Base-by-base conservation (phyloP, 768 basidiomycete genomes). In the Coprinopsis sp. region DNA sequence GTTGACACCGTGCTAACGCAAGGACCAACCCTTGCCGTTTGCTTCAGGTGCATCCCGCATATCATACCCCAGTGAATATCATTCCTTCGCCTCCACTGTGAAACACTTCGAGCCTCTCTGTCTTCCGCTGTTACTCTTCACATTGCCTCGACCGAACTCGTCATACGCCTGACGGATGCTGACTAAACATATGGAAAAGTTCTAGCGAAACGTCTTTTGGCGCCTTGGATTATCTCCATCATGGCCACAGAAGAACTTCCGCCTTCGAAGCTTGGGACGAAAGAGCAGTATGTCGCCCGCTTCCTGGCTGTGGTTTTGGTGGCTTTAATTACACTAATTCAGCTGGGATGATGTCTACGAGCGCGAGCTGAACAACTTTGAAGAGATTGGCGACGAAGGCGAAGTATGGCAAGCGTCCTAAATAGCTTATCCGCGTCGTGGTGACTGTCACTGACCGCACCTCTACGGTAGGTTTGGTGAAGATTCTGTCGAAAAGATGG, bases 261-360 rank as follows among this genome's bases (percentile, higher is more conserved):
- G 19, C 79, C 89, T 2, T 90, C 90, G 2, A 79, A 78, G 48
- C 77, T 92, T 3, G 90, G 90, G 31, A 87, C 82, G 0, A 90
- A 84, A 65, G 74, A 81, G 52, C 78, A 91, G 89, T 91, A 62
- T 64, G 82, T 61, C 28, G 10, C 28, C 16, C 29, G 7, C 24
- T 36, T 31, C 28, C 5, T 21, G 37, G 19, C 46, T 14, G 22
- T 13, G 5, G 19, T 22, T n/a, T 21, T 18, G 33, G 21, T 13
- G 22, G 10, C 16, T 38, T 53, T 38, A 51, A 44, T 24, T 39
- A 22, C 28, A 33, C 34, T 23, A 36, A 27, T 22, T 25, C 53
- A 91, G 88, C 61, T 91, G 90, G 90, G 86, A 91, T 58, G 55
- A 69, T 33, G 81, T 87, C 6, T 92, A 91, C 62, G 68, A 79